Percentiles rank a stretch among this genome's conserved stretches.
Evolutionary conservation across 2,329 filamentous ascomycete genomes (phyloP).

Genomic region (Ophiostoma ulmi): DNA sequence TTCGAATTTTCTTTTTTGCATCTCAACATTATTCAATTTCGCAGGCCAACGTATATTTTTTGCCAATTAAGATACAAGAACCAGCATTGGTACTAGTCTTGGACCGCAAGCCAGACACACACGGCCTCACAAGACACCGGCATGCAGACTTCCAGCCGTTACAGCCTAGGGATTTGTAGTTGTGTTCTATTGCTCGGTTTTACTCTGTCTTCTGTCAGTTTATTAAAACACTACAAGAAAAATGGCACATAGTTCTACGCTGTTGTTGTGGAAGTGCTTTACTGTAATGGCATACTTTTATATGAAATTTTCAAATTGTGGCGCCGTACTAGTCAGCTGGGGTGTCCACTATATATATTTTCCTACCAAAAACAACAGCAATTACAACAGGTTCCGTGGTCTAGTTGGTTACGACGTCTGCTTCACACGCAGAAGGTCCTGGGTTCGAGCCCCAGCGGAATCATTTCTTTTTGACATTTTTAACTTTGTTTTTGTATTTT

Average conservation of each 20-base stretch:
- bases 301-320: too few relatives aligned
- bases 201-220: too few relatives aligned
- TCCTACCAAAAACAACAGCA: background rate
- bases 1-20: background rate
- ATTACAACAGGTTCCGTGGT: slow-evolving; percentile 12
- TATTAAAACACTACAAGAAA: too few relatives aligned
- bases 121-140: too few relatives aligned
- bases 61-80: background rate
- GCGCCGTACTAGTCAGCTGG: background rate
- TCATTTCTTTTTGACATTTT: slow-evolving; percentile 14
- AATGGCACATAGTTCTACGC: too few relatives aligned
- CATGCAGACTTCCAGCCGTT: too few relatives aligned
- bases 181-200: background rate
- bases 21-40: background rate
- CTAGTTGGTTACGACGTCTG: slow-evolving; percentile 21
- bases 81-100: too few relatives aligned
- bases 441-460: slow-evolving; percentile 20
- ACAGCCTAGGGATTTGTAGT: background rate
- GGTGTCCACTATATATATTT: background rate
- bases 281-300: too few relatives aligned
- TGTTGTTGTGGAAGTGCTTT: too few relatives aligned
- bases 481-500: background rate
- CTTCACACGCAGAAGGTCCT: slow-evolving; percentile 20
- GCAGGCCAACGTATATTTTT: background rate
- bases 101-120: too few relatives aligned